phyloP scores from a whole-genome alignment of 139 green algal genomes.

The Nannochloris sp. region DNA sequence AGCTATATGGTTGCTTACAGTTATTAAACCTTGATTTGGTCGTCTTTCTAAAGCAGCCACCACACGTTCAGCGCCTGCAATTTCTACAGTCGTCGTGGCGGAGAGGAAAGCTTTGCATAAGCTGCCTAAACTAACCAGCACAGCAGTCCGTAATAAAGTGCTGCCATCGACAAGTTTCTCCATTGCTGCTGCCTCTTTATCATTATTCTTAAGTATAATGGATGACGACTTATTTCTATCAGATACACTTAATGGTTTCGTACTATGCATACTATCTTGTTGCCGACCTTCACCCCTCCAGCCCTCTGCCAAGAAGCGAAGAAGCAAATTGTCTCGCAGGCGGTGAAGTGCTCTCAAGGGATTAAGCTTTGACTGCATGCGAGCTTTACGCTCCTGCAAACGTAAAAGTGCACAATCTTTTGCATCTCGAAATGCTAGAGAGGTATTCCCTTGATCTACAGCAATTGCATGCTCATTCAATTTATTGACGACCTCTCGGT shows the following conservation, averaged over 20 bases:
- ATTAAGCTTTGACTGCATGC: neutral
- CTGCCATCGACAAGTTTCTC: neutral
- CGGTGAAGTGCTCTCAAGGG: conserved; percentile 12
- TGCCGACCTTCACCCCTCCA: conserved; percentile 5
- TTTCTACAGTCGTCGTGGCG: neutral
- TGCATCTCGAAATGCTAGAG: conserved; percentile 20
- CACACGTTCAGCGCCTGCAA: conserved; percentile 38
- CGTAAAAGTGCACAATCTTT: conserved; percentile 23
- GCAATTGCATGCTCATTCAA: neutral
- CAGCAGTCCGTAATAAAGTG: conserved; percentile 17
- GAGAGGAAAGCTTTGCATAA: conserved; percentile 24
- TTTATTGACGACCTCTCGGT: conserved; percentile 20
- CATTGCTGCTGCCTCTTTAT: neutral
- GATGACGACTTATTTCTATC: neutral
- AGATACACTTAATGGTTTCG: neutral
- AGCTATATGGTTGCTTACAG: conserved; percentile 83
- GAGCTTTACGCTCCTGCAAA: neutral
- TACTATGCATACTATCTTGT: conserved; percentile 14
- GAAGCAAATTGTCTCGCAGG: neutral
- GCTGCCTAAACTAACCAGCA: conserved; percentile 15
- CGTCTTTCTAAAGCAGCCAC: conserved; percentile 35
- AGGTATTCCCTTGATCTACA: neutral
- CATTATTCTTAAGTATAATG: neutral
- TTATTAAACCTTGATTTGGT: conserved; percentile 57
- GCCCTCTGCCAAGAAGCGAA: too few species aligned